Evolutionary conservation across 805 yeast species (phyloP).

Genomic region (Starmera pachycereana): DNA sequence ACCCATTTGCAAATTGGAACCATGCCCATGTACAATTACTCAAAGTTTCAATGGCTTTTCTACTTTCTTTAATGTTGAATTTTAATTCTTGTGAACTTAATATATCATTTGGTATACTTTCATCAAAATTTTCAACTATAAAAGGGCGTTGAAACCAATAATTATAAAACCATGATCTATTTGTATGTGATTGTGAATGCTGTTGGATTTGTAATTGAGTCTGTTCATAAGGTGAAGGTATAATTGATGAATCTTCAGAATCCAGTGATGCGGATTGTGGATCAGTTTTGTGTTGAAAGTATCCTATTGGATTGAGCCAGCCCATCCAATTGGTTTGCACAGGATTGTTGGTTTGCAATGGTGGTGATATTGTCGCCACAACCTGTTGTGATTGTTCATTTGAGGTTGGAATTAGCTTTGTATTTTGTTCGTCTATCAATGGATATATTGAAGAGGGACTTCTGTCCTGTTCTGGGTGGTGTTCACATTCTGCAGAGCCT

Average conservation of each 20-base stretch:
- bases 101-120: constrained; percentile 5
- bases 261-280: not conserved
- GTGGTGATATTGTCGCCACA: not conserved
- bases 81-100: constrained; percentile 11
- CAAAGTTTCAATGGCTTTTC: constrained; percentile 6
- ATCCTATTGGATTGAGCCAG: constrained; percentile 4
- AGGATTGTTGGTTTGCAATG: not conserved
- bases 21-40: constrained; percentile 17
- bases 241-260: not conserved
- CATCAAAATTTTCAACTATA: constrained; percentile 1
- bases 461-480: constrained; percentile 1
- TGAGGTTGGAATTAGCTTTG: not conserved
- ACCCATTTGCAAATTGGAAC: constrained; percentile 6
- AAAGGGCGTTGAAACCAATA: constrained; percentile 6
- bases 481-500: constrained; percentile 11
- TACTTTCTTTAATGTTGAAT: constrained; percentile 11
- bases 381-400: not conserved
- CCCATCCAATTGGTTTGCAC: not conserved
- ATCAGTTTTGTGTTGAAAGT: not conserved
- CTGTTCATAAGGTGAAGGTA: not conserved
- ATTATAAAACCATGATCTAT: constrained; percentile 7
- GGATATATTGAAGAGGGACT: constrained; percentile 12
- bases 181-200: constrained; percentile 2
- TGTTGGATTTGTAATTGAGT: constrained; percentile 2
- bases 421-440: not conserved